A percentile compares a stretch with the other conserved stretches of the same genome.
These are phyloP conservation scores for Fusarium tjaetaba DNA, from an alignment of 2,329 filamentous ascomycete species.

Conservation along the genomic window DNA sequence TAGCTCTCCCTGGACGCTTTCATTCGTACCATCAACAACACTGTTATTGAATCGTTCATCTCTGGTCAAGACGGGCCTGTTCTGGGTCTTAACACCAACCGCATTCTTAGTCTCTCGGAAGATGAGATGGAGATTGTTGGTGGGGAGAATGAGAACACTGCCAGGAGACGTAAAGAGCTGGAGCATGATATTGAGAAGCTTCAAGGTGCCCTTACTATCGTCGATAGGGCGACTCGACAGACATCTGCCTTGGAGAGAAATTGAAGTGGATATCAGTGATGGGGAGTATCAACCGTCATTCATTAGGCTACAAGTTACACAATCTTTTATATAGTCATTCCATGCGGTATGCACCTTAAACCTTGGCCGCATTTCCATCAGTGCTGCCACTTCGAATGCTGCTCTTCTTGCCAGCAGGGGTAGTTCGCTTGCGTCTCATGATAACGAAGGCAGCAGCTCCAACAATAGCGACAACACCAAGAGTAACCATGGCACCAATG, in stretches of 20 bases:
- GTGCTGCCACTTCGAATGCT: slow-evolving; percentile 28
- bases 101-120: slow-evolving; percentile 14
- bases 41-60: slow-evolving; percentile 27
- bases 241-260: slow-evolving; percentile 6
- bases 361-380: slow-evolving; percentile 1
- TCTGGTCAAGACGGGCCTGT: slow-evolving; percentile 31
- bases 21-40: slow-evolving; percentile 34
- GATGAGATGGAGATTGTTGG: slow-evolving; percentile 22
- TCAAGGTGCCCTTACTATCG: slow-evolving; percentile 22
- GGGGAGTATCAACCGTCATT: not conserved
- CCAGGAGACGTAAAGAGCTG: slow-evolving; percentile 22
- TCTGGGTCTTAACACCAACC: slow-evolving; percentile 10
- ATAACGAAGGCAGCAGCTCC: slow-evolving; percentile 36
- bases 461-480: slow-evolving; percentile 41
- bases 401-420: not conserved
- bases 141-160: slow-evolving; percentile 29
- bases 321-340: not conserved
- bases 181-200: slow-evolving; percentile 34
- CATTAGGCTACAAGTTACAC: not conserved
- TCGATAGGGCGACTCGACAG: slow-evolving; percentile 26
- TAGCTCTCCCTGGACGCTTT: slow-evolving; percentile 46
- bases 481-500: slow-evolving; percentile 48
- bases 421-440: slow-evolving; percentile 34
- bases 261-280: not conserved
- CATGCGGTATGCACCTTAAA: not conserved